Conservation (phyloP, 495 filamentous ascomycete species). For the Extremus antarcticus region DNA sequence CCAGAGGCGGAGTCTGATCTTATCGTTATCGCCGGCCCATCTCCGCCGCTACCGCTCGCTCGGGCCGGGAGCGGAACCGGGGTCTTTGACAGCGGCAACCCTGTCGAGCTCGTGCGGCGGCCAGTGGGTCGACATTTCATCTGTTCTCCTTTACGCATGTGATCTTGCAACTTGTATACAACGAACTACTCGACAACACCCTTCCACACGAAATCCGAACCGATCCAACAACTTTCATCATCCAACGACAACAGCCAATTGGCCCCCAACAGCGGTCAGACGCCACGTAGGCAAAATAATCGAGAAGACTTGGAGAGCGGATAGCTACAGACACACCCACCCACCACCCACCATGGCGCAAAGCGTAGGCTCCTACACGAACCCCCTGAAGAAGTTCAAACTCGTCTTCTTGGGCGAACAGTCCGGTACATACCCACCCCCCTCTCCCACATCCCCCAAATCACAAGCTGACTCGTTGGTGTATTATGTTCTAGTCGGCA, state of each 20-base stretch:
- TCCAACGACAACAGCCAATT: no score
- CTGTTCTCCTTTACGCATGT: background rate
- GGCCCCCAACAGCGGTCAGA: no score
- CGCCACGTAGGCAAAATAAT: background rate
- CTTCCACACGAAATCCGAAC: no score
- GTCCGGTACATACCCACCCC: constrained; percentile 54
- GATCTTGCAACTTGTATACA: no score
- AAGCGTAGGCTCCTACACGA: constrained; percentile 72
- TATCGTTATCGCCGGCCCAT: background rate
- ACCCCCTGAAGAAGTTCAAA: constrained; percentile 99
- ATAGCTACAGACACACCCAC: background rate
- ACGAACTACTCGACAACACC: no score
- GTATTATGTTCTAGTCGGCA: constrained; percentile 85
- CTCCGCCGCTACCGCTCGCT: background rate
- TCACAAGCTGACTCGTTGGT: background rate
- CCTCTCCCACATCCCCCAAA: background rate
- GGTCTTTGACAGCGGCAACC: background rate
- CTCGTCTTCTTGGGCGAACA: constrained; percentile 96
- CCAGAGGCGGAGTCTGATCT: background rate
- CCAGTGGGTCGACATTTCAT: background rate
- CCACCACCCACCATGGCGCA: constrained; percentile 39
- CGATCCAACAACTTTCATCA: no score
- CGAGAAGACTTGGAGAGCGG: background rate
- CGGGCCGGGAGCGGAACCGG: background rate
- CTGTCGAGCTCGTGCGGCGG: background rate